These are phyloP conservation scores for Pythium myriotylum DNA, from an alignment of 352 stramenopile species.

Conservation along the genomic window DNA sequence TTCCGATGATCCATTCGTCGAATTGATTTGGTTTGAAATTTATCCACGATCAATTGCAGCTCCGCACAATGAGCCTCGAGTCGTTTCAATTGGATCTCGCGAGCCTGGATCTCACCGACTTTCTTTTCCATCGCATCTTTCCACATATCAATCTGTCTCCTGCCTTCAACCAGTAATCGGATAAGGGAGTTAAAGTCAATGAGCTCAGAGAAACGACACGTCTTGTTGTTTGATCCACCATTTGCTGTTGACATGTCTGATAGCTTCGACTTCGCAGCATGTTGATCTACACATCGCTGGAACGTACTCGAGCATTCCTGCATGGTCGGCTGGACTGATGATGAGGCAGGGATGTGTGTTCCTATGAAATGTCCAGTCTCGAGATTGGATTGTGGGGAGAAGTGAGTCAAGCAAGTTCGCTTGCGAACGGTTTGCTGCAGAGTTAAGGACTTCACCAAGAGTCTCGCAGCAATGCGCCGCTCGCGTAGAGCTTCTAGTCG, in stretches of 20 bases:
- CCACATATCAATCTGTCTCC: conserved; percentile 49
- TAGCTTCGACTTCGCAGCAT: background rate
- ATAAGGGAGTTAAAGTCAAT: conserved; percentile 16
- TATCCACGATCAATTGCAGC: conserved; percentile 46
- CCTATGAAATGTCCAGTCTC: no score
- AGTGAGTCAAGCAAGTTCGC: no score
- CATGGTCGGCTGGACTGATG: conserved; percentile 7
- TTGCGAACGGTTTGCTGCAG: background rate
- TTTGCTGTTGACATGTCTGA: no score
- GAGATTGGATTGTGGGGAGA: no score
- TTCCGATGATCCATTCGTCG: background rate
- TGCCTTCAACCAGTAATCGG: conserved; percentile 35
- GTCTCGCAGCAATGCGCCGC: background rate
- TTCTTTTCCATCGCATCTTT: conserved; percentile 48
- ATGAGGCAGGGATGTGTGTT: no score
- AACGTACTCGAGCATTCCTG: conserved; percentile 16
- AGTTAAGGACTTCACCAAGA: background rate
- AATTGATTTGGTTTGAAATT: conserved; percentile 3
- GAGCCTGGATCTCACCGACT: conserved; percentile 43
- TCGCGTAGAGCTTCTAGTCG: background rate
- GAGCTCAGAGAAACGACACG: background rate
- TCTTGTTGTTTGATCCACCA: no score
- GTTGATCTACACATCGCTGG: background rate
- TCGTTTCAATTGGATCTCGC: conserved; percentile 44
- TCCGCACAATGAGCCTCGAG: conserved; percentile 46